Evolutionary conservation across 345 rosid species (phyloP).

Genomic region (Ceriops zippeliana): DNA sequence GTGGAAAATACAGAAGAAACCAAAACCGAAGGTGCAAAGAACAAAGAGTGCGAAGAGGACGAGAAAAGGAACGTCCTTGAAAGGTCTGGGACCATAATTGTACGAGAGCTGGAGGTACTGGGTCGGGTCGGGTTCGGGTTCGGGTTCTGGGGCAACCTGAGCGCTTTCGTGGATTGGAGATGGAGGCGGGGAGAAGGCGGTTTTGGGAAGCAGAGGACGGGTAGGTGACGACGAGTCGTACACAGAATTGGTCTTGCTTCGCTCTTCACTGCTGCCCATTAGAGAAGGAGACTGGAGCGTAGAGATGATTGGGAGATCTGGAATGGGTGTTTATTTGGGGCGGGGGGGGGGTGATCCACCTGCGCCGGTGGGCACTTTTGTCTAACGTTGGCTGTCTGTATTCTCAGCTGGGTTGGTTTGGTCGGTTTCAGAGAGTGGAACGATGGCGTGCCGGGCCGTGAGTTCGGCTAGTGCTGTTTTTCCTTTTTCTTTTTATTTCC

Average conservation of each 20-base stretch:
- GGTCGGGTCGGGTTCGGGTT: conserved; percentile 51
- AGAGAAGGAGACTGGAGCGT: not conserved
- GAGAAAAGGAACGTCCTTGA: conserved; percentile 75
- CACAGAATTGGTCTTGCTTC: conserved; percentile 30
- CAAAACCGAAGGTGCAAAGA: conserved; percentile 65
- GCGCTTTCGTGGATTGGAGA: conserved; percentile 37
- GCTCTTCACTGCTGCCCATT: conserved; percentile 62
- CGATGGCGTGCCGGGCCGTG: not conserved
- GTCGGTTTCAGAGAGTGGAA: not conserved
- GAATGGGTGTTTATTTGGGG: not conserved
- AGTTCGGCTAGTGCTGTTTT: no score
- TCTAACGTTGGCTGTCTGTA: not conserved
- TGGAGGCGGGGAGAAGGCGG: conserved; percentile 15
- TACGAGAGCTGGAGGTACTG: conserved; percentile 88
- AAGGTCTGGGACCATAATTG: conserved; percentile 64
- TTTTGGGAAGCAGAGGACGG: conserved; percentile 68
- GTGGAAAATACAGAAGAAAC: conserved; percentile 64
- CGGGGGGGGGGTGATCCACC: not conserved
- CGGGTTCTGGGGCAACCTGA: conserved; percentile 31
- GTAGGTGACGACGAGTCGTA: conserved; percentile 48
- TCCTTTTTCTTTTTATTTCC: no score
- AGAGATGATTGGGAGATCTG: not conserved
- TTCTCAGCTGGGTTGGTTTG: no score
- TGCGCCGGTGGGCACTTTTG: not conserved
- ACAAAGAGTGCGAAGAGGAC: conserved; percentile 58